A percentile compares a stretch with the other conserved stretches of the same genome.
Evolutionary conservation across 2,329 filamentous ascomycete species (phyloP).

Genomic region (Periconia sp.): DNA sequence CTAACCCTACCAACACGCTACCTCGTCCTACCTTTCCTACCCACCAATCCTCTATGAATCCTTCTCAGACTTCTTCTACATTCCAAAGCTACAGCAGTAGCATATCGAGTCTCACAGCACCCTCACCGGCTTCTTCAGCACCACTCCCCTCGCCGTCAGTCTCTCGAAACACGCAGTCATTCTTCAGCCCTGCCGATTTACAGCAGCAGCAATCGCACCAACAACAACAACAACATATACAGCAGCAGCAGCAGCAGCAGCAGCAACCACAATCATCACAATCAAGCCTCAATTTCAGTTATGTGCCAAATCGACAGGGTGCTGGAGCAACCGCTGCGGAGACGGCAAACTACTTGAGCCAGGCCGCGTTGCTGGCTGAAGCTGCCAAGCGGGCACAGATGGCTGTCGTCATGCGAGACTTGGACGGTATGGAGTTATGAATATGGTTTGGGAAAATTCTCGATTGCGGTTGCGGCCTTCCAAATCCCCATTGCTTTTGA

Average conservation of each 20-base stretch:
- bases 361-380: constrained; percentile 86
- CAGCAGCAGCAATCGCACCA: constrained; percentile 24
- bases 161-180: constrained; percentile 33
- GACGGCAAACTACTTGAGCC: constrained; percentile 68
- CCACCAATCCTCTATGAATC: constrained; percentile 34
- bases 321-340: constrained; percentile 44
- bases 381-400: constrained; percentile 92
- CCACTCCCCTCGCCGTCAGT: constrained; percentile 39
- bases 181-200: constrained; percentile 31
- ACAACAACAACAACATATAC: constrained; percentile 1
- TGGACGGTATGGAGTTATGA: constrained; percentile 69
- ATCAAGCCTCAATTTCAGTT: constrained; percentile 33
- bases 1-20: constrained; percentile 16
- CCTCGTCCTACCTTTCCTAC: constrained; percentile 39
- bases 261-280: constrained; percentile 29
- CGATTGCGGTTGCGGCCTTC: not conserved
- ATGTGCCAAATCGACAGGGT: constrained; percentile 36
- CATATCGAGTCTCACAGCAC: constrained; percentile 39
- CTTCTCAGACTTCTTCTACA: constrained; percentile 29
- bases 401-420: constrained; percentile 82
- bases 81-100: constrained; percentile 49
- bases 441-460: not conserved
- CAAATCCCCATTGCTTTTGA: not conserved
- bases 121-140: constrained; percentile 35
- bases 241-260: constrained; percentile 31